Conservation (phyloP, 352 stramenopile genomes). For the Achlya hypogyna region DNA sequence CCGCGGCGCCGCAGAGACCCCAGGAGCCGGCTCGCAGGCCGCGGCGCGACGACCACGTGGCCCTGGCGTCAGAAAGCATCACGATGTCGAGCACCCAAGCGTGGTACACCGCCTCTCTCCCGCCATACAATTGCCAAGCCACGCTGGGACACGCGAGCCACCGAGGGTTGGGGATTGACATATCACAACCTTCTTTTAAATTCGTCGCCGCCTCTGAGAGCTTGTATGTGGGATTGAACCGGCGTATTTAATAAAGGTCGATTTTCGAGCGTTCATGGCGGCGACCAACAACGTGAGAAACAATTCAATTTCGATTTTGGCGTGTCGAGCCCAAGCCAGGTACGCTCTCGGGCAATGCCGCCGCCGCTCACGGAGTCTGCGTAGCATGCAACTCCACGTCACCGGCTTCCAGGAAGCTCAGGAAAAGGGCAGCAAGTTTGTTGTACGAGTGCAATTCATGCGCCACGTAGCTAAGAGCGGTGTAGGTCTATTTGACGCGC, state of each 20-base stretch:
- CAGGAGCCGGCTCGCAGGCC: no score
- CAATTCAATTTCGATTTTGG: conserved; percentile 2
- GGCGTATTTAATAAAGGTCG: background rate
- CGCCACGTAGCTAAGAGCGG: background rate
- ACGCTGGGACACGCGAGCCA: background rate
- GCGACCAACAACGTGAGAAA: no score
- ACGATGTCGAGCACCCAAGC: background rate
- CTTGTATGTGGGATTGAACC: background rate
- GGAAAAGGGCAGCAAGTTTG: conserved; percentile 7
- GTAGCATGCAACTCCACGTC: conserved; percentile 16
- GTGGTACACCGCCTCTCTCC: background rate
- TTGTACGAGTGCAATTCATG: background rate
- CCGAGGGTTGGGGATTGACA: no score
- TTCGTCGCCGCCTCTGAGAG: background rate
- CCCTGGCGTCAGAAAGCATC: background rate
- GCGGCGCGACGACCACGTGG: no score
- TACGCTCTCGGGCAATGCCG: background rate
- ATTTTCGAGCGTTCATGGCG: background rate
- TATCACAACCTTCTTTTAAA: background rate
- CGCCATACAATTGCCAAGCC: background rate
- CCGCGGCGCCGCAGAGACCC: no score
- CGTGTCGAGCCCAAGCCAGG: background rate
- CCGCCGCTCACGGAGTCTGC: background rate
- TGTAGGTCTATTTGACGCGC: conserved; percentile 7
- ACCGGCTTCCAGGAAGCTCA: background rate